A percentile compares a stretch with the other conserved stretches of the same genome.
phyloP scores from a whole-genome alignment of 495 filamentous ascomycete species.

The Neurospora terricola region DNA sequence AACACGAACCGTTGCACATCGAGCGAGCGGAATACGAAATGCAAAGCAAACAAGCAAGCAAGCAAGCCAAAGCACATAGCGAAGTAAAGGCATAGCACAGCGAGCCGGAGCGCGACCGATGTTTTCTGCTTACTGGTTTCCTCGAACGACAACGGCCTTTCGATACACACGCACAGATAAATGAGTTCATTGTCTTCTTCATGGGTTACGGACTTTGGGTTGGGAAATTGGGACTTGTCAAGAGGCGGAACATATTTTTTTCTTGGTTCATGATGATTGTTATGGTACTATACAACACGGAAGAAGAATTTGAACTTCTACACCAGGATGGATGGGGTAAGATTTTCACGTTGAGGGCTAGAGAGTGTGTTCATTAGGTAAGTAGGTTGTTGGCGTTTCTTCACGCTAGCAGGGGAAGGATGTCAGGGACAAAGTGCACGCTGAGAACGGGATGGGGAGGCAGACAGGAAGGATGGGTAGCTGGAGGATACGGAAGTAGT shows the following conservation, averaged over 20 bases:
- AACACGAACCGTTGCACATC: neutral
- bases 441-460: neutral
- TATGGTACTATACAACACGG: neutral
- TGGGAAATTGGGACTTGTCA: neutral
- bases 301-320: neutral
- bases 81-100: neutral
- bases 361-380: neutral
- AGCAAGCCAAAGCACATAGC: neutral
- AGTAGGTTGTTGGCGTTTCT: neutral
- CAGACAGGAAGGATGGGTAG: neutral
- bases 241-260: neutral
- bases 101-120: neutral
- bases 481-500: neutral
- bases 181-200: neutral
- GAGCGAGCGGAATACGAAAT: neutral
- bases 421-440: neutral
- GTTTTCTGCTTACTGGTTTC: neutral
- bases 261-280: neutral
- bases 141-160: neutral
- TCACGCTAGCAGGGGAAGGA: neutral
- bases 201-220: neutral
- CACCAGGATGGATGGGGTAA: neutral
- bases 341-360: neutral
- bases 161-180: neutral
- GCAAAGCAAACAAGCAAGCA: neutral